These are phyloP conservation scores for Cetradonia linearis DNA, from an alignment of 495 filamentous ascomycete species.

Conservation along the genomic window DNA sequence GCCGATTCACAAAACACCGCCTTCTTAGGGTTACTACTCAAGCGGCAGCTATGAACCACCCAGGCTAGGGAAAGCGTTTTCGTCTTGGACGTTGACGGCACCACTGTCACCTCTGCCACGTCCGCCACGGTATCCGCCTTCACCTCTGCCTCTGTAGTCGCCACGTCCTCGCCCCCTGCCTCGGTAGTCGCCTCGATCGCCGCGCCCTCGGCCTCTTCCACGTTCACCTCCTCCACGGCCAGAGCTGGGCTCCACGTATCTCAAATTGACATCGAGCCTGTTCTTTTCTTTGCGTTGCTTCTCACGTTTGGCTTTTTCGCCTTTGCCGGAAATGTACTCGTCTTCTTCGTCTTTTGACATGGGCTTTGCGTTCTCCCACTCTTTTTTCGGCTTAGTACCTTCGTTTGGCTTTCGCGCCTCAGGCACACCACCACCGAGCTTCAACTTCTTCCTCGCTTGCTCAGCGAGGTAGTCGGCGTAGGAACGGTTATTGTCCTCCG, in stretches of 20 bases:
- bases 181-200: slow-evolving; percentile 35
- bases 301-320: slow-evolving; percentile 74
- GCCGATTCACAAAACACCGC: neutral
- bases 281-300: slow-evolving; percentile 90
- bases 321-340: slow-evolving; percentile 63
- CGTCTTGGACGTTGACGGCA: slow-evolving; percentile 52
- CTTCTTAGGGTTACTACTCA: neutral
- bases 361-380: slow-evolving; percentile 80
- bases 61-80: slow-evolving; percentile 63
- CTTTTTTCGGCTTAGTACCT: slow-evolving; percentile 72
- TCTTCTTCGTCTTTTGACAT: slow-evolving; percentile 60
- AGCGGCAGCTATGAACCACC: slow-evolving; percentile 33
- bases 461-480: slow-evolving; percentile 82
- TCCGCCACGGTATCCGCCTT: slow-evolving; percentile 32
- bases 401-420: slow-evolving; percentile 83
- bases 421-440: slow-evolving; percentile 51
- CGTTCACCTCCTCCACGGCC: slow-evolving; percentile 44
- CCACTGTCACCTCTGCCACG: slow-evolving; percentile 32
- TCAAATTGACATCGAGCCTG: slow-evolving; percentile 74
- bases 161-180: slow-evolving; percentile 36
- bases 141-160: slow-evolving; percentile 34
- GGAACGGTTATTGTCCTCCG: slow-evolving; percentile 79
- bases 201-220: slow-evolving; percentile 38
- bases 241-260: slow-evolving; percentile 53
- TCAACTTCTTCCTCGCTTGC: slow-evolving; percentile 68